Conservation (phyloP, 192 early-diverging fungal species). For the Linnemannia elongata region DNA sequence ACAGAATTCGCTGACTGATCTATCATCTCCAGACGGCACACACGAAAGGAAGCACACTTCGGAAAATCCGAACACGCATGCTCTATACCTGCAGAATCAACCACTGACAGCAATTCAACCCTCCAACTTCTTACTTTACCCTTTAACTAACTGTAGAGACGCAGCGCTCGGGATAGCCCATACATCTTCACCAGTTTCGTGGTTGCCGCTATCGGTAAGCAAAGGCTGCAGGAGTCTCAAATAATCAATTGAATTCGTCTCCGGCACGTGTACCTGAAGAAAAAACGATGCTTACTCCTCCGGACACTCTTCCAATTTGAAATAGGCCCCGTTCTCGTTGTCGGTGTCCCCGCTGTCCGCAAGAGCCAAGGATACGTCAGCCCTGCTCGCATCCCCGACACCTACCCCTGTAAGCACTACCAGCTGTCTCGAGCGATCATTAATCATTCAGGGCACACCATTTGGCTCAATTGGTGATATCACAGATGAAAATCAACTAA, state of each 20-base stretch:
- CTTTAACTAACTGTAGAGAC: constrained; percentile 21
- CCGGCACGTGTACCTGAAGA: not conserved
- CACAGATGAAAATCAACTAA: not conserved
- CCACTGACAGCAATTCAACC: not conserved
- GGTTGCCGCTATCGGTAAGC: constrained; percentile 53
- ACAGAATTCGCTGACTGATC: not conserved
- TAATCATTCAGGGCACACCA: not conserved
- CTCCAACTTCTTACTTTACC: not conserved
- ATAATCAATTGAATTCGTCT: not conserved
- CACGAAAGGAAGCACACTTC: not conserved
- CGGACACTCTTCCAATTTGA: not conserved
- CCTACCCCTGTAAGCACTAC: constrained; percentile 39
- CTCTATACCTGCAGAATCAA: not conserved
- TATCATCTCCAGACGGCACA: not conserved
- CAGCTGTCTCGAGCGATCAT: not conserved
- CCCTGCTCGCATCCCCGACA: constrained; percentile 49
- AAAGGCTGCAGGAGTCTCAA: not conserved
- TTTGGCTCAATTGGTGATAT: not conserved
- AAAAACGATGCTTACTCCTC: not conserved
- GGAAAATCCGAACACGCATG: not conserved
- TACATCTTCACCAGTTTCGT: constrained; percentile 59
- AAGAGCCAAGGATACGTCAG: constrained; percentile 44
- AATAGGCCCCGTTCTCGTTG: constrained; percentile 43
- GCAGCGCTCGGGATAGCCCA: constrained; percentile 34
- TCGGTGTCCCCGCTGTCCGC: constrained; percentile 42